These are phyloP conservation scores for Chlamydomonas sp. DNA, from an alignment of 139 green algal species.

Conservation along the genomic window DNA sequence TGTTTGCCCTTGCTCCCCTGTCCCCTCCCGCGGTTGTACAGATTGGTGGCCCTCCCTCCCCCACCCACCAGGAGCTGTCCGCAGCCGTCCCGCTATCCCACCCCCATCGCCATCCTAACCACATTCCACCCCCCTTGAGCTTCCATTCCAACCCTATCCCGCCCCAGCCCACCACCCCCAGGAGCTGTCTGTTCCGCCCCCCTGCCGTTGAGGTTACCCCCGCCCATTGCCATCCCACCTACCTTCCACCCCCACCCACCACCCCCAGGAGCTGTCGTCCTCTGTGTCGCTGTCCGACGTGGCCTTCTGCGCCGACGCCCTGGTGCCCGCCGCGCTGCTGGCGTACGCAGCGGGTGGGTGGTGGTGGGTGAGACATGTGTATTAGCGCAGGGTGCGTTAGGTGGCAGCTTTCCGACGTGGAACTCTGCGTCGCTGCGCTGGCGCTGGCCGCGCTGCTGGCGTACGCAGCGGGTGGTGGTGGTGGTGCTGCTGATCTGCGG, in stretches of 20 bases:
- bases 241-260: background rate
- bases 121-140: too few species aligned
- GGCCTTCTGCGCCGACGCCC: slow-evolving; percentile 21
- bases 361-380: background rate
- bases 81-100: too few species aligned
- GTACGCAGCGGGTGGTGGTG: background rate
- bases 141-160: too few species aligned
- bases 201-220: too few species aligned
- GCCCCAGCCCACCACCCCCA: too few species aligned
- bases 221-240: background rate
- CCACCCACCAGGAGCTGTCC: too few species aligned
- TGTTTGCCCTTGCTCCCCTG: too few species aligned
- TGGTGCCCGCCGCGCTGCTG: slow-evolving; percentile 20
- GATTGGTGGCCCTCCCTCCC: too few species aligned
- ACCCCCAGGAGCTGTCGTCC: slow-evolving; percentile 1
- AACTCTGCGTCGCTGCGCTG: slow-evolving; percentile 15
- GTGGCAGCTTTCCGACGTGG: background rate
- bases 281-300: slow-evolving; percentile 17
- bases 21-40: too few species aligned
- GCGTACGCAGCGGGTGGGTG: background rate
- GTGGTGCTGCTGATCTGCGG: background rate
- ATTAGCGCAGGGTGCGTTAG: too few species aligned
- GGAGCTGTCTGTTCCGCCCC: too few species aligned
- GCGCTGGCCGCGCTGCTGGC: slow-evolving; percentile 6
- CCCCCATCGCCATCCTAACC: too few species aligned